Base-by-base conservation (phyloP, 1,284 basidiomycete species). In the Golubevia pallescens region DNA sequence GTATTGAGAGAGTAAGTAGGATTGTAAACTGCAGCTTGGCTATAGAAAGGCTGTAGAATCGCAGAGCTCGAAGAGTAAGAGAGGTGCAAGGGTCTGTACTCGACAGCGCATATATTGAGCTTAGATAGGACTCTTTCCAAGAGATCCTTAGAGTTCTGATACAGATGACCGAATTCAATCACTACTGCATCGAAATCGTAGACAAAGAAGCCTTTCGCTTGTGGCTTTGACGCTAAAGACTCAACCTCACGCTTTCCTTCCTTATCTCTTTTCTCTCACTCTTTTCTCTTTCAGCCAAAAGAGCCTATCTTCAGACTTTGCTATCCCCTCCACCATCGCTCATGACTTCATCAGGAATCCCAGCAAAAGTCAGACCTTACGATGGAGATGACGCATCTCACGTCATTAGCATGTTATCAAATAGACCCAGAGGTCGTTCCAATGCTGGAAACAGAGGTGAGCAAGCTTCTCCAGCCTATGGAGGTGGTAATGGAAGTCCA, bases 271-370 rank as follows among this genome's bases (percentile, higher is more conserved):
- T 58, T 19, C 21, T 28, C 56, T 58, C 10, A 32, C 14, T 21
- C 19, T 48, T 16, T 57, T 19, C 6, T 0, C 5, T n/a, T 23
- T 19, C 66, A 68, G 81, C 82, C 48, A 85, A 85, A 61, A 73
- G 73, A 42, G 81, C 79, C 21, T 85, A 85, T 55, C 75, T 85
- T 2, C 70, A 71, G 57, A 73, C 77, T n/a, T 65, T 82, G 57
- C 74, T 78, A 67, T 63, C 79, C 3, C 81, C 81, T 1, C 74
- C 79, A 0, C 63, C 63, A 0, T 70, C 78, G 42, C 71, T 84
- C 42, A 76, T 81, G 68, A 78, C 73, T 58, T 67, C 74, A n/a
- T 57, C 65, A 13, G 78, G 78, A 58, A 42, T 78, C 24, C 60
- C 67, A 13, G 78, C 78, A 19, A 78, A 76, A 60, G 67, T 81